These are phyloP conservation scores for Ormosia emarginata DNA, from an alignment of 306 rosid genomes.

Conservation along the genomic window DNA sequence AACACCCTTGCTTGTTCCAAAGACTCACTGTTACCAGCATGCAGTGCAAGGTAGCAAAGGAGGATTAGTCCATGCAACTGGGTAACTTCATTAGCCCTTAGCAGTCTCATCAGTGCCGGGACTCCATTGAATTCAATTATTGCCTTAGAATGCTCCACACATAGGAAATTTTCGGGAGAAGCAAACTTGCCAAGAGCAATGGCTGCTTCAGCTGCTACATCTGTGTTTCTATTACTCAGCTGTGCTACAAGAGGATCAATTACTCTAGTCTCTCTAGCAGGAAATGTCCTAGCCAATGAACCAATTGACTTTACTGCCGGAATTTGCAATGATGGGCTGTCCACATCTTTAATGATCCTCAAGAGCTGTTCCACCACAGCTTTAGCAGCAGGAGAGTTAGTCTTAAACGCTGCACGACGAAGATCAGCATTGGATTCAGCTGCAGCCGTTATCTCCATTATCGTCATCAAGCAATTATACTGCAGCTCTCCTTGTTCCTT, in stretches of 20 bases:
- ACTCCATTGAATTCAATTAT: conserved; percentile 63
- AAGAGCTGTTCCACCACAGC: conserved; percentile 79
- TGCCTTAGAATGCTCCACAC: conserved; percentile 64
- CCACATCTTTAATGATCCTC: conserved; percentile 54
- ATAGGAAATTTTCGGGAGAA: conserved; percentile 57
- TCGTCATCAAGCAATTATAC: conserved; percentile 66
- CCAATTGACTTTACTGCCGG: conserved; percentile 70
- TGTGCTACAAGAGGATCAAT: conserved; percentile 58
- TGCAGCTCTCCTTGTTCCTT: conserved; percentile 70
- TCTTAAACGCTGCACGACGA: conserved; percentile 65
- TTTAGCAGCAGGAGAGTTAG: conserved; percentile 69
- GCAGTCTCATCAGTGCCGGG: conserved; percentile 52
- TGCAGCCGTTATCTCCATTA: conserved; percentile 66
- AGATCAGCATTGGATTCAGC: conserved; percentile 72
- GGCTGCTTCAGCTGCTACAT: conserved; percentile 66
- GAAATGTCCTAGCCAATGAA: conserved; percentile 78
- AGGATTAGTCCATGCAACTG: conserved; percentile 56
- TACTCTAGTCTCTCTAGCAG: conserved; percentile 80
- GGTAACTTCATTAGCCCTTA: conserved; percentile 50
- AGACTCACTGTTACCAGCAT: conserved; percentile 59
- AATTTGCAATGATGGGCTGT: conserved; percentile 49
- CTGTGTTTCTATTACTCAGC: conserved; percentile 40
- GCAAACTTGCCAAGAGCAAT: conserved; percentile 68
- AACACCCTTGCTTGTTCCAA: conserved; percentile 68
- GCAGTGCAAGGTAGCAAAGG: conserved; percentile 78